Evolutionary conservation across 2,329 filamentous ascomycete genomes (phyloP).

Genomic region (Claviceps quebecensis): DNA sequence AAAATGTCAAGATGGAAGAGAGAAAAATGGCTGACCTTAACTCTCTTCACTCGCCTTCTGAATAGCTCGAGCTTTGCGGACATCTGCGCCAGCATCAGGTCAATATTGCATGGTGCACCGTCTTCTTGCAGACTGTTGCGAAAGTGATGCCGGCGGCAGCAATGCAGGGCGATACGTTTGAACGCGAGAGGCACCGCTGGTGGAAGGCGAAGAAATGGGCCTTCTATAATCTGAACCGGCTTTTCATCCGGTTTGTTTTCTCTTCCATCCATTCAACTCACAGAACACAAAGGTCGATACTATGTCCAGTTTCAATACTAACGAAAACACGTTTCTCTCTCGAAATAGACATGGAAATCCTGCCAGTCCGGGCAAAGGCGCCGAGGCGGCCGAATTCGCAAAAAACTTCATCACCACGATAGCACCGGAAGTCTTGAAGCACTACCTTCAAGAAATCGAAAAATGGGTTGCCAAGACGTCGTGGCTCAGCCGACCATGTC

Average conservation of each 20-base stretch:
- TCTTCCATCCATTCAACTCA: neutral
- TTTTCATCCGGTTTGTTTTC: slow-evolving; percentile 66
- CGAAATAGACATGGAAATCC: slow-evolving; percentile 72
- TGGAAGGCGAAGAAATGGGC: slow-evolving; percentile 99
- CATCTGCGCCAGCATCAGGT: slow-evolving; percentile 65
- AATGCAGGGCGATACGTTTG: slow-evolving; percentile 70
- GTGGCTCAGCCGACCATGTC: slow-evolving; percentile 87
- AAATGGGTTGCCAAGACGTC: slow-evolving; percentile 91
- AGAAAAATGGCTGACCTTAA: too few relatives aligned
- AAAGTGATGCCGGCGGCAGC: slow-evolving; percentile 70
- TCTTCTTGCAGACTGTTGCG: slow-evolving; percentile 81
- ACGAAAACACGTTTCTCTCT: neutral
- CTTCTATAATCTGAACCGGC: slow-evolving; percentile 90
- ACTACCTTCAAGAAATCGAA: slow-evolving; percentile 88
- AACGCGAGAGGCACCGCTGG: slow-evolving; percentile 91
- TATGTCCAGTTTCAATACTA: neutral
- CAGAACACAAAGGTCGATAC: neutral
- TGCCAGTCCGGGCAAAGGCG: slow-evolving; percentile 54
- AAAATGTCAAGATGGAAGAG: neutral
- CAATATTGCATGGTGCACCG: slow-evolving; percentile 89
- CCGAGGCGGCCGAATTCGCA: slow-evolving; percentile 68
- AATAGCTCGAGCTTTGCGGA: slow-evolving; percentile 69
- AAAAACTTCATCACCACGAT: slow-evolving; percentile 86
- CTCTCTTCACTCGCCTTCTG: too few relatives aligned
- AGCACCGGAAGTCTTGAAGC: slow-evolving; percentile 89